Evolutionary conservation across 495 filamentous ascomycete genomes (phyloP).

Genomic region (Pseudomonodictys pantanalensis): DNA sequence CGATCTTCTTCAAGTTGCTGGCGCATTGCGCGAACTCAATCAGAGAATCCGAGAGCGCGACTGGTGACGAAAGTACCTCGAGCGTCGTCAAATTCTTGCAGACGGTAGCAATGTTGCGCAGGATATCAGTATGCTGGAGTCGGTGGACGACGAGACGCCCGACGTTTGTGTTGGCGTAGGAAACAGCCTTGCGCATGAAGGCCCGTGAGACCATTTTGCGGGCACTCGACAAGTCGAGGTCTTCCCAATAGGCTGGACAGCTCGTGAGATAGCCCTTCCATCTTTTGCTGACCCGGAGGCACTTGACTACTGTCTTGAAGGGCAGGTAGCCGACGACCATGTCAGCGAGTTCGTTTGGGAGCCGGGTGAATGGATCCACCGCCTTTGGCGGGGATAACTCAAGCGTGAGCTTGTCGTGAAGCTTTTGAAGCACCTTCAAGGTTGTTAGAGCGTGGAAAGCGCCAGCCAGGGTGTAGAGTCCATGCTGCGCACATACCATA

Average conservation of each 20-base stretch:
- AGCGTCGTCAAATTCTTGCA: slow-evolving; percentile 31
- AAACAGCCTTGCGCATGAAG: slow-evolving; percentile 48
- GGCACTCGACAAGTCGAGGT: slow-evolving; percentile 51
- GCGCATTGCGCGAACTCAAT: slow-evolving; percentile 27
- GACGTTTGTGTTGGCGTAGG: slow-evolving; percentile 38
- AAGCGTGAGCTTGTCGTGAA: slow-evolving; percentile 47
- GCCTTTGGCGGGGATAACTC: slow-evolving; percentile 38
- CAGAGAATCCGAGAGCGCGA: slow-evolving; percentile 17
- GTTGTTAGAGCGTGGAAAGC: slow-evolving; percentile 1
- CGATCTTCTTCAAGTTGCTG: slow-evolving; percentile 45
- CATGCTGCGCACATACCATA: slow-evolving; percentile 50
- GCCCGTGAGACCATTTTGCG: slow-evolving; percentile 42
- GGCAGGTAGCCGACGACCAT: slow-evolving; percentile 37
- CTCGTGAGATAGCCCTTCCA: slow-evolving; percentile 52
- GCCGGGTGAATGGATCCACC: slow-evolving; percentile 36
- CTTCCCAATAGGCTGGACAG: slow-evolving; percentile 48
- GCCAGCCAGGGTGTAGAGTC: neutral
- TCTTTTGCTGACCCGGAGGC: slow-evolving; percentile 52
- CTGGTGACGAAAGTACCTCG: slow-evolving; percentile 20
- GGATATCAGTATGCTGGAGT: slow-evolving; percentile 40
- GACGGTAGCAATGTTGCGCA: slow-evolving; percentile 29
- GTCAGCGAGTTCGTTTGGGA: slow-evolving; percentile 39
- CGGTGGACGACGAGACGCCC: slow-evolving; percentile 44
- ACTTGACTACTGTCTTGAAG: slow-evolving; percentile 38
- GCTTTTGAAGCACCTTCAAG: slow-evolving; percentile 43